A percentile compares a stretch with the other conserved stretches of the same genome.
Conservation (phyloP, 139 green algal genomes). For the Pycnococcus provasolii region DNA sequence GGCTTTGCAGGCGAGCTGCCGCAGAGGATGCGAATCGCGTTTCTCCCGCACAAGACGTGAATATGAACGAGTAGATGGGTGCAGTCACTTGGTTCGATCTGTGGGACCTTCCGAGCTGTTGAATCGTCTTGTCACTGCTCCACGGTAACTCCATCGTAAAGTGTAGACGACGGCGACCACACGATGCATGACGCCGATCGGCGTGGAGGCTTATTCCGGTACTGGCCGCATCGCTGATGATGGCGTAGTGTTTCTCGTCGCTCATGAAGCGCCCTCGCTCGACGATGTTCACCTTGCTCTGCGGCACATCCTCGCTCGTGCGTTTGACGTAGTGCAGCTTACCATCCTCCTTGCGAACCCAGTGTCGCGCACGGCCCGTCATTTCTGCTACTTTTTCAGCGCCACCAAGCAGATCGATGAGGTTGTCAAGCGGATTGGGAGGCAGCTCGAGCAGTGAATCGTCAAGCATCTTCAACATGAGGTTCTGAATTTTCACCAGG, state of each 20-base stretch:
- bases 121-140: conserved; percentile 56
- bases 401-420: conserved; percentile 39
- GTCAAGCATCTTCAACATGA: too few species aligned
- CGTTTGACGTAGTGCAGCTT: not conserved
- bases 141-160: conserved; percentile 32
- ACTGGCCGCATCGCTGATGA: conserved; percentile 77
- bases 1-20: conserved; percentile 29
- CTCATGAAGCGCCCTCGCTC: conserved; percentile 56
- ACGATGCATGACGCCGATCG: conserved; percentile 28
- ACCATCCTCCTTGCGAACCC: conserved; percentile 14
- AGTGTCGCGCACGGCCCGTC: conserved; percentile 33
- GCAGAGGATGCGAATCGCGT: conserved; percentile 37
- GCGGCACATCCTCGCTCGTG: not conserved
- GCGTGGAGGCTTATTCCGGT: conserved; percentile 72
- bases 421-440: conserved; percentile 34
- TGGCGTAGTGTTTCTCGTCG: conserved; percentile 72
- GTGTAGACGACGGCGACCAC: conserved; percentile 13
- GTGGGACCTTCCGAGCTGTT: conserved; percentile 71
- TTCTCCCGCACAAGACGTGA: conserved; percentile 47
- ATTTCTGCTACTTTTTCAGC: conserved; percentile 38
- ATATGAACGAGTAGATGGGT: conserved; percentile 56
- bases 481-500: too few species aligned
- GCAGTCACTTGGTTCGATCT: conserved; percentile 56
- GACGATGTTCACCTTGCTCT: conserved; percentile 34
- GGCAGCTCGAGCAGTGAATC: conserved; percentile 15